Base-by-base conservation (phyloP, 129 eudicot genomes). In the Daucus carota region DNA sequence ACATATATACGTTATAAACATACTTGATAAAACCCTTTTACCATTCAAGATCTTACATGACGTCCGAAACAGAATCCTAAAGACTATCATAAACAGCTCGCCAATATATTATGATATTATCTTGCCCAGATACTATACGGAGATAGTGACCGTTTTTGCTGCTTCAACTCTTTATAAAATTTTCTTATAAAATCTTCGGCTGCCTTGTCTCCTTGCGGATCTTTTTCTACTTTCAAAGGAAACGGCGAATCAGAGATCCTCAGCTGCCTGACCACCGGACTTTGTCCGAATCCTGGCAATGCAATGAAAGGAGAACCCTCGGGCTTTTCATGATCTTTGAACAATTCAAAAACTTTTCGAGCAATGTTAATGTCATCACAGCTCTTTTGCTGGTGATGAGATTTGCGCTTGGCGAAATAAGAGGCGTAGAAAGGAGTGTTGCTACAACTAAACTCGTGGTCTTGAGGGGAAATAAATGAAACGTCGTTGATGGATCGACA, bases 371-470 rank as follows among this genome's bases (percentile, higher is more conserved):
- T 24, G 22, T 74, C 82, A 80, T 72, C 79, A 38, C 40, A 18
- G n/a, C 20, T 43, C 24, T 59, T 66, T 5, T 43, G 50, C 66
- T 31, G 42, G 72, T 45, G 71, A 9, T 77, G 82, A 44, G 38
- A 41, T 59, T 75, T 52, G 71, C 33, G 54, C 24, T 80, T 73
- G 11, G 74, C 10, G 72, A 80, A 67, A 73, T 68, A n/a, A 36
- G 47, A 71, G 41, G 48, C 75, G 43, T 34, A 63, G 1, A 65
- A 69, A 9, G 88, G 88, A 77, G 79, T 81, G 73, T 72, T 81
- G 60, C 77, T 85, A 70, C 88, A 85, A 40, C 88, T 81, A 52
- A 85, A 81, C 73, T 81, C 85, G 45, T 66, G 66, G 44, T 74
- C 78, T 33, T 50, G 13, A 73, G 68, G 52, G 34, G 83, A 33